A percentile compares a stretch with the other conserved stretches of the same genome.
These are phyloP conservation scores for Raphanus sativus DNA, from an alignment of 345 rosid species.

Conservation along the genomic window DNA sequence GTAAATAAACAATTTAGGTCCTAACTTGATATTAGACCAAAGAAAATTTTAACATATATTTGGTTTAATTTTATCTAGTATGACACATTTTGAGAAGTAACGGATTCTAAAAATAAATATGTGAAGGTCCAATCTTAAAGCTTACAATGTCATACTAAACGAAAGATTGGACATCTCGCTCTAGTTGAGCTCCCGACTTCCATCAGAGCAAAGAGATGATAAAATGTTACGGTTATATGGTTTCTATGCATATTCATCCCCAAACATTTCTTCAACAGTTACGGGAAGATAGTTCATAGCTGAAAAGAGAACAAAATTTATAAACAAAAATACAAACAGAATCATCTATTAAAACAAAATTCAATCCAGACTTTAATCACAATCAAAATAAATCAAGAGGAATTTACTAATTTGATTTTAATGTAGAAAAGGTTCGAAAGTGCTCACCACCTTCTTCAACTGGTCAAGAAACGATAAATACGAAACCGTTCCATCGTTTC, in stretches of 20 bases:
- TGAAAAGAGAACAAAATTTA: not conserved
- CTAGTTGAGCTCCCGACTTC: too few relatives aligned
- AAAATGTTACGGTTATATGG: too few relatives aligned
- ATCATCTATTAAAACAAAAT: conserved; percentile 4
- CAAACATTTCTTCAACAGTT: not conserved
- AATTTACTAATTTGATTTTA: conserved; percentile 15
- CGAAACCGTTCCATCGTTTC: not conserved
- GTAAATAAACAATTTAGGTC: too few relatives aligned
- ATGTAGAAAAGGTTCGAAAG: conserved; percentile 60
- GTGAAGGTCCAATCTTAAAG: too few relatives aligned
- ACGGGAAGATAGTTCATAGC: not conserved
- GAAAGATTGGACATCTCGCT: too few relatives aligned
- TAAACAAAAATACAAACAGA: conserved; percentile 1
- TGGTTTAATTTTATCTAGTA: too few relatives aligned
- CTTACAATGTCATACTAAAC: too few relatives aligned
- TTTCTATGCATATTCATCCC: conserved; percentile 6
- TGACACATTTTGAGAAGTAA: too few relatives aligned
- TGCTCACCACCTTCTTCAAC: conserved; percentile 56
- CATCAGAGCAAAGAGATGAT: too few relatives aligned
- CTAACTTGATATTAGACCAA: too few relatives aligned
- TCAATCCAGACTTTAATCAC: conserved; percentile 2
- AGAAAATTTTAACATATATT: too few relatives aligned
- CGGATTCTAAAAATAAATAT: too few relatives aligned
- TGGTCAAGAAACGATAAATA: conserved; percentile 49
- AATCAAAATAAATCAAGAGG: conserved; percentile 2